Evolutionary conservation across 495 filamentous ascomycete species (phyloP).

Genomic region (Thermothielavioides terrestris): DNA sequence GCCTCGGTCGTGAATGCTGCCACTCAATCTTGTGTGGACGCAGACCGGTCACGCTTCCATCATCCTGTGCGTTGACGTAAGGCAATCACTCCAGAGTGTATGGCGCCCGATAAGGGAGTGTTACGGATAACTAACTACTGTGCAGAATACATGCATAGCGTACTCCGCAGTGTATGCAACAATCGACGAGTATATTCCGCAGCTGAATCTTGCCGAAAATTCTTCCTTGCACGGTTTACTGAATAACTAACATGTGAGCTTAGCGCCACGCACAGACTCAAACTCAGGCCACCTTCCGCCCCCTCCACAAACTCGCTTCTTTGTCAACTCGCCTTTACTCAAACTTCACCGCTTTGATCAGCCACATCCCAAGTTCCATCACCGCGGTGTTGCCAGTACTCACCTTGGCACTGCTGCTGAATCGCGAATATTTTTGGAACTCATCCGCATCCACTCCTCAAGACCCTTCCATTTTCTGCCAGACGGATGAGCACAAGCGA

Average conservation of each 20-base stretch:
- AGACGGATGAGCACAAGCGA: slow-evolving; percentile 7
- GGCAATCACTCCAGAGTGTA: too few relatives aligned
- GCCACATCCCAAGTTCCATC: not conserved
- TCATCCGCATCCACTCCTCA: not conserved
- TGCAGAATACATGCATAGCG: too few relatives aligned
- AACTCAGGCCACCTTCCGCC: not conserved
- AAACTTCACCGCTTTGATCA: not conserved
- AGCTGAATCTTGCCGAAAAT: too few relatives aligned
- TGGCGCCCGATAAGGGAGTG: not conserved
- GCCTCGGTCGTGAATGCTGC: slow-evolving; percentile 9
- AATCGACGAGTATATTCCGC: too few relatives aligned
- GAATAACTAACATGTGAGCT: not conserved
- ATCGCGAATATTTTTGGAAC: not conserved
- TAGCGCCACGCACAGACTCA: slow-evolving; percentile 3
- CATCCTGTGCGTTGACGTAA: slow-evolving; percentile 1
- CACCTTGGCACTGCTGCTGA: not conserved
- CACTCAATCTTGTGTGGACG: not conserved
- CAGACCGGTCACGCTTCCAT: too few relatives aligned
- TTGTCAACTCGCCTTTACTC: not conserved
- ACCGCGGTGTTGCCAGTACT: not conserved
- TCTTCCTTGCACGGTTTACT: too few relatives aligned
- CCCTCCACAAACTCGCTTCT: not conserved
- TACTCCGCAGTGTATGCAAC: too few relatives aligned
- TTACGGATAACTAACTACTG: not conserved
- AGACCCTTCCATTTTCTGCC: not conserved